Base-by-base conservation (phyloP, 2,329 filamentous ascomycete species). In the Sporothrix globosa region DNA sequence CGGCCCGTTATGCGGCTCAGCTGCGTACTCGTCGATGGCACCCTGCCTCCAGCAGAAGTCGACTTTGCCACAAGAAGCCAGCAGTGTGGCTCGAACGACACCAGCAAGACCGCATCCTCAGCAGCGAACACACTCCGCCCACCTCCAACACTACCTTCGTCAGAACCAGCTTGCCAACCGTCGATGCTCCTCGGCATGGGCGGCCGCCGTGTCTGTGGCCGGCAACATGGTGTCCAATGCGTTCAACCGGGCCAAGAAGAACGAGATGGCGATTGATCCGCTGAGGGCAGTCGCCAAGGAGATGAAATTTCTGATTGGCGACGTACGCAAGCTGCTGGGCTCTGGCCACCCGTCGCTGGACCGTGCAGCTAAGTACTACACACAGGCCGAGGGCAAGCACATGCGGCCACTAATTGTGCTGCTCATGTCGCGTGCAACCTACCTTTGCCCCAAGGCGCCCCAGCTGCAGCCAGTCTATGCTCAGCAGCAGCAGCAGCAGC, bases 321-420 rank as follows among this genome's bases (percentile, higher is more conserved):
- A 98, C 77, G 97, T 98, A 80, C 87, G 92, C 72, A 92, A 96
- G 78, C 85, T 98, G n/a, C 84, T 98, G 19, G 95, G 95, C 6
- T 97, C 94, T 0, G 95, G 95, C 6, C 95, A 99, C 78, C 96
- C 96, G 0, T 93, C 94, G 60, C 87, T 99, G 72, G 96, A 98
- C 78, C 94, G 92, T 54, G 95, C 94, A 39, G 93, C 96, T 68
- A 99, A 99, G 82, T 99, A 99, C 84, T 99, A 99, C 80, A 97
- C 96, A 27, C 92, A 95, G 77, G 92, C 92, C 72, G 93, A 98
- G 84, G 96, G 96, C 73, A 99, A 99, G 83, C 96, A 98, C 81
- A 90, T 99, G 75, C 90, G 96, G 75, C 96, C 96, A 41, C 88
- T 97, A 80, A 91, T 99, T 72, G 94, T 99, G 41, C 87, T 99